Base-by-base conservation (phyloP, 352 stramenopile genomes). In the Thalassiosira delicatula region DNA sequence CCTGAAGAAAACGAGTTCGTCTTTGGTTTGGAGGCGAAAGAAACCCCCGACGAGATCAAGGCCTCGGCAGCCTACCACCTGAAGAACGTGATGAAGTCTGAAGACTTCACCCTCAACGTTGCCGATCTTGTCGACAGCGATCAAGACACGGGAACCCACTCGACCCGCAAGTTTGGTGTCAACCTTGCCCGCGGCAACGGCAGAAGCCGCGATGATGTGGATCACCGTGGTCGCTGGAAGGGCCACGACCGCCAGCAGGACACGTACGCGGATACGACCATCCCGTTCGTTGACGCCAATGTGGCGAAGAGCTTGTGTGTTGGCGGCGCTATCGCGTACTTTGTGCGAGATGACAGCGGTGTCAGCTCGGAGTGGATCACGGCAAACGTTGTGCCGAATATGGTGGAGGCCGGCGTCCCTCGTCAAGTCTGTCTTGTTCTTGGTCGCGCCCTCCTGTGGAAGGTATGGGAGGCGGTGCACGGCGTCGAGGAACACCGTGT, bases 261-360 rank as follows among this genome's bases (percentile, higher is more conserved):
- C 23, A 61, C 49, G 3, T 81, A 81, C 32, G 32, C 56, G 9
- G 65, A 81, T 32, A 75, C 66, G 5, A 78, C 44, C 5, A 78
- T 82, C 42, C 71, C 78, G 17, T 79, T 54, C 61, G 56, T 74
- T 14, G 71, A 85, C 54, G 78, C 78, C 21, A 85, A 82, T 42
- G 78, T 78, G 14, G 70, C 76, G 23, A 49, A 49, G 9, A 62
- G 29, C 14, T 35, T 84, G 4, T 84, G 68, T 53, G 67, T 71
- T 37, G 76, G 76, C 19, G 49, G 76, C 7, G 46, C 69, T n/a
- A 40, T 73, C 51, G 30, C 30, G 0, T 82, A 85, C 35, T 11
- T 63, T 29, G 21, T 74, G 3, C 35, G 42, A 3, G 17, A 44
- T 17, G 63, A 49, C 27, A 75, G 46, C 40, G 56, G 78, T 19